Base-by-base conservation (phyloP, 2,329 filamentous ascomycete species). In the Hymenotorrendiella dingleyae region DNA sequence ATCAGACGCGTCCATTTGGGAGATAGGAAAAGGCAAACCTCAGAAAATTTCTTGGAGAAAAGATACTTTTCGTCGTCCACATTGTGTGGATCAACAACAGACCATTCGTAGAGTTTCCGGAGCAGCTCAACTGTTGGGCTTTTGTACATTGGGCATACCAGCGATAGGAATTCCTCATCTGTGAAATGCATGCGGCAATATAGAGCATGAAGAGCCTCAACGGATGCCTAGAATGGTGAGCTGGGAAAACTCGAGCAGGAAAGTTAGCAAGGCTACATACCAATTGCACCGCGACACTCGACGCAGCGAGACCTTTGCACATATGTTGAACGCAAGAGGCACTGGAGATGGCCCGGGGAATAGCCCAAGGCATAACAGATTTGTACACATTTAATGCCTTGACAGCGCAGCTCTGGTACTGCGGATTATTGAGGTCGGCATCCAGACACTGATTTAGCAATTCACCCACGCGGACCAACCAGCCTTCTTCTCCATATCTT, bases 11-110 rank as follows among this genome's bases (percentile, higher is more conserved):
- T 21, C 4, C 29, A 21, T 8, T 16, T 12, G 22, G 22, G 27
- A 21, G 40, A 14, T 6, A 35, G 19, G 17, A 24, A 20, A 11
- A 23, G 9, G 54, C 67, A 52, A 72, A 89, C 86, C 76, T 98
- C 93, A 1, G 90, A 89, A 35, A 97, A 78, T 64, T 94, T 96
- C 68, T 97, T 97, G 29, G 86, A 81, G 54, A 96, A 80, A 42
- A 87, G 80, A 62, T 98, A 97, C 61, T 89, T 94, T 58, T 89
- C 83, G 57, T 95, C 88, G 53, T 96, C 86, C 45, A 95, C 80
- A 54, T 95, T 84, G 46, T 86, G 78, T 3, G 87, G 77, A 50
- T 89, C 84, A 32, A 91, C 82, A 9, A 80, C 66, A 4, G 87
- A 86, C 85, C 86, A 93, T 48, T 84, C 78, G 56, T 87, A 89